phyloP scores from a whole-genome alignment of 2,329 filamentous ascomycete genomes.

The Hymenoscyphus repandus region DNA sequence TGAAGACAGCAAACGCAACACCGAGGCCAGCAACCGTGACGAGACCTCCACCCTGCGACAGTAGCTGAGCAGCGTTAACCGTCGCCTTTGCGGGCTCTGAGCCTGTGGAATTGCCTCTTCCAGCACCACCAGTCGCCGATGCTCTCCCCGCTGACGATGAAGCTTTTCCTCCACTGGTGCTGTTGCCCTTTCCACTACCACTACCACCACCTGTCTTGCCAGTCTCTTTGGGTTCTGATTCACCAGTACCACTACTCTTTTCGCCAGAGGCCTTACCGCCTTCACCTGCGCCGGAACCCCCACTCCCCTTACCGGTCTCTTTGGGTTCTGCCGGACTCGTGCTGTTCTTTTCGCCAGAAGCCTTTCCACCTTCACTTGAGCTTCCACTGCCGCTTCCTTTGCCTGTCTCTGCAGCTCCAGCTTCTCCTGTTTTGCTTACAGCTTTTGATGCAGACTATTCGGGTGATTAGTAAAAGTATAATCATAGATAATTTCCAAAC shows the following conservation, averaged over 20 bases:
- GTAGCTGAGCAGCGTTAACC: slow-evolving; percentile 16
- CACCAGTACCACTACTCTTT: no score
- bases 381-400: no score
- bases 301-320: not conserved
- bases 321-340: not conserved
- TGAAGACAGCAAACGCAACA: slow-evolving; percentile 29
- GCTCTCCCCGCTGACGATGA: slow-evolving; percentile 1
- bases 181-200: not conserved
- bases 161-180: not conserved
- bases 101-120: slow-evolving; percentile 11
- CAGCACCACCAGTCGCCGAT: slow-evolving; percentile 8
- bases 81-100: slow-evolving; percentile 11
- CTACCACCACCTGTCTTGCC: not conserved
- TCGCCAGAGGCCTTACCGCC: no score
- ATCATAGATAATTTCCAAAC: no score
- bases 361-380: no score
- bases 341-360: no score
- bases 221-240: no score
- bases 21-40: slow-evolving; percentile 28
- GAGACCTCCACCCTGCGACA: slow-evolving; percentile 25
- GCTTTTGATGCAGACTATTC: no score
- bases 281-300: not conserved
- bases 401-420: no score
- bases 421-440: no score
- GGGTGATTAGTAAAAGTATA: no score